Conservation (phyloP, 2,329 filamentous ascomycete genomes). For the Fusarium sp. region DNA sequence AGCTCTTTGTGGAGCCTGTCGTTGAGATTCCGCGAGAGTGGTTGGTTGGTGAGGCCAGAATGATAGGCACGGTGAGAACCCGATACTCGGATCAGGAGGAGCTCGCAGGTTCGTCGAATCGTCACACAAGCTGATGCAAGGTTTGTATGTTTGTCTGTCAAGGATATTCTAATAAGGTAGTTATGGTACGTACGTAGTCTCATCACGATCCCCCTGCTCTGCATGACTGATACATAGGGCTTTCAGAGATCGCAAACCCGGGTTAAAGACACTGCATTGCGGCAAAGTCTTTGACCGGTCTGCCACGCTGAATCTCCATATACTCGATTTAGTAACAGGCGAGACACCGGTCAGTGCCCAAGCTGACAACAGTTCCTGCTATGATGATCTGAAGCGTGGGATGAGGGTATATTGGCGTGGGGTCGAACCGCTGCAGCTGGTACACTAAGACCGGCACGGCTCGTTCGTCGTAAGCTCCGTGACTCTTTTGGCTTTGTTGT, state of each 20-base stretch:
- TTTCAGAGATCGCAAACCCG: slow-evolving; percentile 11
- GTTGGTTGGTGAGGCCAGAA: slow-evolving; percentile 6
- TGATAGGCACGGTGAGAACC: slow-evolving; percentile 30
- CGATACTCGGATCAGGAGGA: slow-evolving; percentile 23
- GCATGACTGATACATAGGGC: slow-evolving; percentile 31
- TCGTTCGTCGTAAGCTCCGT: background rate
- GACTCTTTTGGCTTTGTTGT: slow-evolving; percentile 27
- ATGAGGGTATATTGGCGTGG: slow-evolving; percentile 9
- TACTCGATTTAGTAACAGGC: slow-evolving; percentile 3
- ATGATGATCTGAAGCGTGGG: background rate
- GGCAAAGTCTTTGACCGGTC: slow-evolving; percentile 12
- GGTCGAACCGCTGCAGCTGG: slow-evolving; percentile 1
- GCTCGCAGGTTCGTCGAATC: background rate
- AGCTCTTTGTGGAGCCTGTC: slow-evolving; percentile 18
- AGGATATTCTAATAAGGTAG: background rate
- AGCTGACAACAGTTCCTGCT: slow-evolving; percentile 7
- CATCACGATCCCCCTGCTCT: slow-evolving; percentile 32
- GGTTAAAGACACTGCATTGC: slow-evolving; percentile 16
- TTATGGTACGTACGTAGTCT: slow-evolving; percentile 6
- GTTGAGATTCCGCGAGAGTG: slow-evolving; percentile 26
- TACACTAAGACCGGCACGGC: slow-evolving; percentile 3
- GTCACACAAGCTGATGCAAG: slow-evolving; percentile 9
- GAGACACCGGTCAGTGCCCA: slow-evolving; percentile 32
- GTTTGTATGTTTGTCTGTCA: background rate
- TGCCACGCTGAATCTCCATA: background rate